Evolutionary conservation across 1,284 basidiomycete species (phyloP), one percentile per base, ranked within the genome.

Genomic region (Trichosporon sp.): DNA sequence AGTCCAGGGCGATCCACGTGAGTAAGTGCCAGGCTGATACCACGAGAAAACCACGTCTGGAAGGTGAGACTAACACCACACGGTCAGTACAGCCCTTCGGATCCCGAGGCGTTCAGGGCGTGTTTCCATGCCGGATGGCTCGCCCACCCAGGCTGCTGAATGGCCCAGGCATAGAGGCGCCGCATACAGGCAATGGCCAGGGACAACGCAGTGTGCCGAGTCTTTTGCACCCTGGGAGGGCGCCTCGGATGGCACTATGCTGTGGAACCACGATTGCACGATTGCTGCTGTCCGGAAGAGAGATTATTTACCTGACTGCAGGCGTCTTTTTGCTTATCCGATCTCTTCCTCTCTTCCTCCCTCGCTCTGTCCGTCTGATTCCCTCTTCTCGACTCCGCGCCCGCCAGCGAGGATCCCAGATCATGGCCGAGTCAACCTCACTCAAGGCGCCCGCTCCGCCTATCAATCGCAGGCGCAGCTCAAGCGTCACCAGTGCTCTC

Each of bases 401-500:
- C n/a, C 4, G 40, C 40, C 37, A 8, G 6, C 3, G 40, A 44
- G 40, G 40, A 44, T 16, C 19, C 10, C 23, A 10, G 16, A 29
- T 27, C 25, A 54, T 54, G 49, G 49, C 49, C 49, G 49, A 54
- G 25, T 54, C 36, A 5, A 14, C 25, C 29, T 61, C 49, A 10
- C 49, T 54, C 49, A 29, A 54, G 49, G 25, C 49, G 29, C 27
- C 56, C 4, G 19, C 36, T 4, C 16, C 40, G 4, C 59, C 66
- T 10, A 31, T 56, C 7, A 69, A 58, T 44, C 60, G 74, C 37
- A 64, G 70, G n/a, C 69, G 74, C 33, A 74, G 71, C 59, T 74
- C 73, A 5, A 77, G 74, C 52, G 72, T 76, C 25, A 75, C 75
- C 4, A 69, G 63, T 21, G 74, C 74, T 4, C 69, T 78, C 36